Percentiles rank a stretch among this genome's conserved stretches.
These are phyloP conservation scores for Rhodomyrtus psidioides DNA, from an alignment of 441 rosid genomes.

Conservation along the genomic window DNA sequence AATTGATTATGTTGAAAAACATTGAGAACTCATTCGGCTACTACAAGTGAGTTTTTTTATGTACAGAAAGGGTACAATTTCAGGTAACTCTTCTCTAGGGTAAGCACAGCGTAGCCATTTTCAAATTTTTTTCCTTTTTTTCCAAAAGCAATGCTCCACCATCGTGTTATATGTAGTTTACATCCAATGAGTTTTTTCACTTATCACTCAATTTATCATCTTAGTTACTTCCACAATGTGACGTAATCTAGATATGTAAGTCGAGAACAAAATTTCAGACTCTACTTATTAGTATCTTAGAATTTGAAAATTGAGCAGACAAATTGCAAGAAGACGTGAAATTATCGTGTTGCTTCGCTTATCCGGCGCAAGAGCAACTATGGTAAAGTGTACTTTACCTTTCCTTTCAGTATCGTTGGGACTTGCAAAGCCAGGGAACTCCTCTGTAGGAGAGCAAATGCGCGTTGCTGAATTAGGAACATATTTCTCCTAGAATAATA, in stretches of 20 bases:
- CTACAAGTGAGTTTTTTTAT: background rate
- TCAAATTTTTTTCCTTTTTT: background rate
- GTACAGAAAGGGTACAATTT: background rate
- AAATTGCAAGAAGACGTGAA: background rate
- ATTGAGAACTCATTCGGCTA: background rate
- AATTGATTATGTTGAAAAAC: background rate
- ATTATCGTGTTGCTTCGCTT: background rate
- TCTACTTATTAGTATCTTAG: background rate
- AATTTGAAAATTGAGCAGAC: background rate
- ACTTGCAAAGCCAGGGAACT: constrained; percentile 69
- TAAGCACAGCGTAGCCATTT: background rate
- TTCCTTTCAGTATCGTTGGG: constrained; percentile 47
- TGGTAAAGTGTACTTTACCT: constrained; percentile 28
- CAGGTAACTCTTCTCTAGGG: background rate
- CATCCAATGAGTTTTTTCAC: background rate
- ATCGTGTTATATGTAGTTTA: background rate
- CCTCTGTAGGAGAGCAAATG: constrained; percentile 48
- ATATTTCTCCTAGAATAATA: constrained; percentile 38
- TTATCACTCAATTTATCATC: background rate
- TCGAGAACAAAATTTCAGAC: background rate
- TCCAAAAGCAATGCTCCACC: background rate
- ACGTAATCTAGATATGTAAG: background rate
- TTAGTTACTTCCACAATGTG: background rate
- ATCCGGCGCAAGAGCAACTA: background rate
- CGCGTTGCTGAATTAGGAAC: constrained; percentile 31